Evolutionary conservation across 1,139 yeast genomes (phyloP).

Genomic region (Suzukiozyma palmioleophila): DNA sequence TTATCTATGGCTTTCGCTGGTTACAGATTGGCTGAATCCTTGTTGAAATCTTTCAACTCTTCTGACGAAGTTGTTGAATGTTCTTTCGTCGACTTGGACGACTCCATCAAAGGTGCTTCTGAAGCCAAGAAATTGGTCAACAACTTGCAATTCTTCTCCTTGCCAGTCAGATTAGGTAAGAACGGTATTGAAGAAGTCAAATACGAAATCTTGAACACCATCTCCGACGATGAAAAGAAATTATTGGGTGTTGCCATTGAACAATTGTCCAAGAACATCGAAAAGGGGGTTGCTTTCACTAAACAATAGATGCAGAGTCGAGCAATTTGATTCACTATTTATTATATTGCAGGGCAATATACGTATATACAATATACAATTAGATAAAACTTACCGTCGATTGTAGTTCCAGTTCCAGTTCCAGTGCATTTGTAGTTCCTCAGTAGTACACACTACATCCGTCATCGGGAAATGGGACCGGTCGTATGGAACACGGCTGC

Average conservation of each 20-base stretch:
- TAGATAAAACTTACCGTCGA: too few species aligned
- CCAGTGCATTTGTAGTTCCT: too few species aligned
- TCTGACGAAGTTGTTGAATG: conserved; percentile 72
- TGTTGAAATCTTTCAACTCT: conserved; percentile 73
- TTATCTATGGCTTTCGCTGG: conserved; percentile 99
- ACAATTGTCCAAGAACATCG: conserved; percentile 71
- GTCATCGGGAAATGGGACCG: too few species aligned
- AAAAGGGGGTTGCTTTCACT: conserved; percentile 58
- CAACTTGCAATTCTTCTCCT: conserved; percentile 89
- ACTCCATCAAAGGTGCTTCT: conserved; percentile 51
- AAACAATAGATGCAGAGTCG: conserved; percentile 16
- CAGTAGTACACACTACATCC: too few species aligned
- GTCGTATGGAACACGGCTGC: too few species aligned
- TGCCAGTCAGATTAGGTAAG: conserved; percentile 85
- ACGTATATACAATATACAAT: background rate
- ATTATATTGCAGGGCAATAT: conserved; percentile 2
- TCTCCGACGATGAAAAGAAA: conserved; percentile 61
- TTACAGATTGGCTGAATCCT: conserved; percentile 87
- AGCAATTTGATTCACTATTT: background rate
- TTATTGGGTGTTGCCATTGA: conserved; percentile 78
- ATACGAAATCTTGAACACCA: conserved; percentile 47
- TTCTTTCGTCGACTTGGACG: conserved; percentile 53
- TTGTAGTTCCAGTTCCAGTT: too few species aligned
- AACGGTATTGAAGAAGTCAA: conserved; percentile 75
- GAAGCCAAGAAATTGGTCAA: conserved; percentile 74